These are phyloP conservation scores for Ploettnerulaceae sp. DNA, from an alignment of 2,329 filamentous ascomycete genomes.

Conservation along the genomic window DNA sequence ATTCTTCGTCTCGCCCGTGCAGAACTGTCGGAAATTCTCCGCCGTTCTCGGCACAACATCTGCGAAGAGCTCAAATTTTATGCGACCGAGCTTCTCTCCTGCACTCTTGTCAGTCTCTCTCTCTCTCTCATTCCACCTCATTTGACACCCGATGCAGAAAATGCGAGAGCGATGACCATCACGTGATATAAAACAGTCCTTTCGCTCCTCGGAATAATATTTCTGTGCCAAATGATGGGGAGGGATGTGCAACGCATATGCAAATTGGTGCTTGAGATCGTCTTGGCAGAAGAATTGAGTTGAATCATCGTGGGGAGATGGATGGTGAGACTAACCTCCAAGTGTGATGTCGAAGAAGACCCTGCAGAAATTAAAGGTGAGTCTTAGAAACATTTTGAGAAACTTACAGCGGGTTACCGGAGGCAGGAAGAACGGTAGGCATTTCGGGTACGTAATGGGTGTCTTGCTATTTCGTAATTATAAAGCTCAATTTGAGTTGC, in stretches of 20 bases:
- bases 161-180: not conserved
- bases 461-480: not conserved
- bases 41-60: conserved; percentile 81
- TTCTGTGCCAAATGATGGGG: no score
- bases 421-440: conserved; percentile 38
- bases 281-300: not conserved
- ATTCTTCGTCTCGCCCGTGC: conserved; percentile 87
- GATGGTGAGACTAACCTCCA: conserved; percentile 53
- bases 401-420: conserved; percentile 42
- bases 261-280: not conserved
- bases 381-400: conserved; percentile 6
- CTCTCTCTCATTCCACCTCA: not conserved
- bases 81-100: conserved; percentile 82
- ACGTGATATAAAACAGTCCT: no score
- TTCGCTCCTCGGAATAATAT: no score
- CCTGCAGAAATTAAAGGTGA: conserved; percentile 21
- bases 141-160: not conserved
- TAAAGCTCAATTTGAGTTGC: not conserved
- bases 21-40: conserved; percentile 96
- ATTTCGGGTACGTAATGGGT: conserved; percentile 24
- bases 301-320: not conserved
- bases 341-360: conserved; percentile 70
- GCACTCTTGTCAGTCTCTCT: conserved; percentile 1
- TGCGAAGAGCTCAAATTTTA: conserved; percentile 87
- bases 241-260: not conserved